A percentile compares a stretch with the other conserved stretches of the same genome.
phyloP scores from a whole-genome alignment of 345 rosid genomes.

The Abelmoschus esculentus region DNA sequence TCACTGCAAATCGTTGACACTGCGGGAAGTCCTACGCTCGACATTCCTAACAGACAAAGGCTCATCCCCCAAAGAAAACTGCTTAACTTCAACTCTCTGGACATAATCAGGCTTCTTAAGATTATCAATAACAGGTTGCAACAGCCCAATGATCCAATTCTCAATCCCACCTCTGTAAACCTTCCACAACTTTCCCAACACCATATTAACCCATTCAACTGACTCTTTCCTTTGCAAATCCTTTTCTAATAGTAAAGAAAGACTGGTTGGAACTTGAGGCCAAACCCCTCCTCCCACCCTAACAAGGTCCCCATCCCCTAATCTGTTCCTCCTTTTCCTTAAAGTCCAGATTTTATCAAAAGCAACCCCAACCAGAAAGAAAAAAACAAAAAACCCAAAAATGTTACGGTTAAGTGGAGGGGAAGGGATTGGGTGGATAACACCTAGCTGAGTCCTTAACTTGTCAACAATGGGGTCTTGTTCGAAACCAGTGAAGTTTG shows the following conservation, averaged over 20 bases:
- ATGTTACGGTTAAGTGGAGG: slow-evolving; percentile 70
- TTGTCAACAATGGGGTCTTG: slow-evolving; percentile 88
- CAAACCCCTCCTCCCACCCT: slow-evolving; percentile 39
- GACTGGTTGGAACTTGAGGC: slow-evolving; percentile 87
- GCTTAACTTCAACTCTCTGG: slow-evolving; percentile 82
- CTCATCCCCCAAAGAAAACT: slow-evolving; percentile 90
- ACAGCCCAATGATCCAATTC: slow-evolving; percentile 80
- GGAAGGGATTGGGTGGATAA: slow-evolving; percentile 81
- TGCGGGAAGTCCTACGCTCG: slow-evolving; percentile 88
- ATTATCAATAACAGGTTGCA: slow-evolving; percentile 97
- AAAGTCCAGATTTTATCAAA: slow-evolving; percentile 84
- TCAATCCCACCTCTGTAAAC: slow-evolving; percentile 92
- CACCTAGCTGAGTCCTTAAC: slow-evolving; percentile 83
- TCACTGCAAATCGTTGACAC: slow-evolving; percentile 90
- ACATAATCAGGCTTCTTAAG: slow-evolving; percentile 93
- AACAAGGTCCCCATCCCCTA: slow-evolving; percentile 14
- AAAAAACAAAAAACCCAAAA: slow-evolving; percentile 58
- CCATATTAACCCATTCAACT: slow-evolving; percentile 99
- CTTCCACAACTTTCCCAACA: slow-evolving; percentile 92
- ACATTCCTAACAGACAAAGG: slow-evolving; percentile 94
- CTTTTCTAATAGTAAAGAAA: slow-evolving; percentile 69
- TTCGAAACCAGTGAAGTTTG: slow-evolving; percentile 47
- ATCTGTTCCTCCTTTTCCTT: slow-evolving; percentile 38
- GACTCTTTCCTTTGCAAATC: slow-evolving; percentile 97
- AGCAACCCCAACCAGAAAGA: slow-evolving; percentile 85